Evolutionary conservation across 176 grass and related monocot genomes (phyloP).

Genomic region (Coix lacrymajobi): DNA sequence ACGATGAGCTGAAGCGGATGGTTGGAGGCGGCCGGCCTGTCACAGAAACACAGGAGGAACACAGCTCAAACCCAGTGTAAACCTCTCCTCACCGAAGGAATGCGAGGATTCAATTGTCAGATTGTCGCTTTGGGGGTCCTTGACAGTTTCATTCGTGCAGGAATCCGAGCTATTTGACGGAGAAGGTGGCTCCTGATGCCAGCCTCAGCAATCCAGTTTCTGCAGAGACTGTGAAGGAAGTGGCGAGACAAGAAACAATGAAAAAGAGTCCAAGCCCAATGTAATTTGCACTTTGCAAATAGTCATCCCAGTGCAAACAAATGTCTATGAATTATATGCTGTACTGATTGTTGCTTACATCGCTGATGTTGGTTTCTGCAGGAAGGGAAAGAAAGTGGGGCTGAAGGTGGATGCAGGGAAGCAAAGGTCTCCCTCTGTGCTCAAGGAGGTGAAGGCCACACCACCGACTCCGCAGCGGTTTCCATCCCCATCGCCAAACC

Average conservation of each 20-base stretch:
- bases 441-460: conserved; percentile 75
- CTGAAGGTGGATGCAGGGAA: conserved; percentile 54
- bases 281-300: conserved; percentile 21
- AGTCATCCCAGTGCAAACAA: neutral
- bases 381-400: conserved; percentile 42
- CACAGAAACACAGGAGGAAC: conserved; percentile 24
- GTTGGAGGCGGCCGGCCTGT: conserved; percentile 29
- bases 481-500: conserved; percentile 57
- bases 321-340: neutral
- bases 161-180: neutral
- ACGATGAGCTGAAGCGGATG: conserved; percentile 87
- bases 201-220: neutral
- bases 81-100: neutral
- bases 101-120: neutral
- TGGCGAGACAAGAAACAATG: conserved; percentile 20
- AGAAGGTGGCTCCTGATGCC: conserved; percentile 8
- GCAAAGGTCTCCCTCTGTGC: conserved; percentile 41
- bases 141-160: conserved; percentile 35
- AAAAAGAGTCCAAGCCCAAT: conserved; percentile 35
- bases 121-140: conserved; percentile 2
- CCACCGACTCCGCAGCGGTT: conserved; percentile 87
- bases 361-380: conserved; percentile 22
- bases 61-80: conserved; percentile 27
- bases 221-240: conserved; percentile 1
- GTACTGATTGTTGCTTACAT: neutral